These are phyloP conservation scores for Crotalaria pallida DNA, from an alignment of 306 rosid genomes.

Conservation along the genomic window DNA sequence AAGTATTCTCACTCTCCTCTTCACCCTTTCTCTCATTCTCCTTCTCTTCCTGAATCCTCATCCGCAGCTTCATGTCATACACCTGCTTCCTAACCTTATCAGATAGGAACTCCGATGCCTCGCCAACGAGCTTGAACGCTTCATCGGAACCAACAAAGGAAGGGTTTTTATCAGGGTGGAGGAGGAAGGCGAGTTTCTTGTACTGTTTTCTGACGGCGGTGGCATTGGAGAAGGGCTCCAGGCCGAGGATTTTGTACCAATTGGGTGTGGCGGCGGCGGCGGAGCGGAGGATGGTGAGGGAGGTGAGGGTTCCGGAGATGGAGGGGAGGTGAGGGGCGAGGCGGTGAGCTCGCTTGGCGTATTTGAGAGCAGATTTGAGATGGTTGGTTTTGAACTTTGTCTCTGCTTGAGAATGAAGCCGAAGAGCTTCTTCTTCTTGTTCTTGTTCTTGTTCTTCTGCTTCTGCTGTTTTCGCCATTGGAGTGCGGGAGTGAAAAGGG, in stretches of 20 bases:
- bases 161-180: constrained; percentile 69
- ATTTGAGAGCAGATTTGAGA: constrained; percentile 55
- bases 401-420: constrained; percentile 44
- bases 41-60: constrained; percentile 48
- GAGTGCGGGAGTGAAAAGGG: background rate
- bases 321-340: constrained; percentile 47
- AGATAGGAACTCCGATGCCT: constrained; percentile 62
- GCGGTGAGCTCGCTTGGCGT: constrained; percentile 53
- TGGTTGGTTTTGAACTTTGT: constrained; percentile 46
- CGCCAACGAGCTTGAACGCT: constrained; percentile 65
- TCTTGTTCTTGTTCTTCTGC: constrained; percentile 15
- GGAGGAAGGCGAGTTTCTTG: constrained; percentile 59
- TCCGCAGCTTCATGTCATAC: constrained; percentile 56
- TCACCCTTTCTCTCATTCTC: background rate
- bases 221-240: constrained; percentile 56
- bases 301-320: constrained; percentile 47
- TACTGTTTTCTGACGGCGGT: constrained; percentile 54
- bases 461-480: constrained; percentile 27
- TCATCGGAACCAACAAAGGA: constrained; percentile 48
- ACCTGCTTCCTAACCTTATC: constrained; percentile 53
- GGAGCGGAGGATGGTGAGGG: constrained; percentile 52
- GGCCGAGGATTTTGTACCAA: constrained; percentile 61
- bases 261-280: constrained; percentile 18
- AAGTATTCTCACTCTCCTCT: constrained; percentile 27
- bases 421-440: constrained; percentile 39